These are phyloP conservation scores for Lanmaoa pseudosensibilis DNA, from an alignment of 768 basidiomycete genomes.

Conservation along the genomic window DNA sequence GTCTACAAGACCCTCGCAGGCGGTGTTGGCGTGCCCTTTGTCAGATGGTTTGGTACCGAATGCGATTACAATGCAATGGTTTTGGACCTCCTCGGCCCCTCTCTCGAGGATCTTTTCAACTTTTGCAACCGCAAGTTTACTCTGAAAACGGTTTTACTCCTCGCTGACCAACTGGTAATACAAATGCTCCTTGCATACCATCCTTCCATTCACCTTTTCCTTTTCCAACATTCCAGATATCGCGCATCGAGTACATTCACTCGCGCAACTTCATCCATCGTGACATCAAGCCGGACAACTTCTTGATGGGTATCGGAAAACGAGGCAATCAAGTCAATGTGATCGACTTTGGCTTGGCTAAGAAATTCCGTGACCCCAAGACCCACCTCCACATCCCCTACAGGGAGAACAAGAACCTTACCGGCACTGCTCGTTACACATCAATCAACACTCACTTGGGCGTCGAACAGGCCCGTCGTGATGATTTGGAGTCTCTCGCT, in stretches of 20 bases:
- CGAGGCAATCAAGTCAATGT: constrained; percentile 99
- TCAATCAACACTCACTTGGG: constrained; percentile 99
- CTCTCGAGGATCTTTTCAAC: constrained; percentile 89
- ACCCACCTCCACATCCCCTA: constrained; percentile 99
- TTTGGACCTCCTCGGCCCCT: constrained; percentile 90
- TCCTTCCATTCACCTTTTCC: constrained; percentile 41
- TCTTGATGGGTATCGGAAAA: constrained; percentile 99
- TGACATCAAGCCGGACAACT: constrained; percentile 99
- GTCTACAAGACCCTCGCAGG: constrained; percentile 98
- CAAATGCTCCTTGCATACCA: background rate
- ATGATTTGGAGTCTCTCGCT: constrained; percentile 96
- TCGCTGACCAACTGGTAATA: constrained; percentile 90
- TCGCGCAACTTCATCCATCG: constrained; percentile 97
- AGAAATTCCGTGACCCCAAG: constrained; percentile 99
- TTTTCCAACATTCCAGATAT: constrained; percentile 60
- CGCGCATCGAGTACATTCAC: constrained; percentile 98
- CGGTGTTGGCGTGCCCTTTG: constrained; percentile 98
- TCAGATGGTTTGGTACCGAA: constrained; percentile 91
- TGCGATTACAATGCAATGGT: constrained; percentile 99
- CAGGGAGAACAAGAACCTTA: constrained; percentile 99
- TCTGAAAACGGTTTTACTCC: constrained; percentile 93
- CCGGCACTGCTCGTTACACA: constrained; percentile 98
- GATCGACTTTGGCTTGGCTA: constrained; percentile 96
- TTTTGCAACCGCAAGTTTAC: constrained; percentile 97
- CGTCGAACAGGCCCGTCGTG: constrained; percentile 96